Evolutionary conservation across 2,329 filamentous ascomycete genomes (phyloP).

Genomic region (Paraconiothyrium sp.): DNA sequence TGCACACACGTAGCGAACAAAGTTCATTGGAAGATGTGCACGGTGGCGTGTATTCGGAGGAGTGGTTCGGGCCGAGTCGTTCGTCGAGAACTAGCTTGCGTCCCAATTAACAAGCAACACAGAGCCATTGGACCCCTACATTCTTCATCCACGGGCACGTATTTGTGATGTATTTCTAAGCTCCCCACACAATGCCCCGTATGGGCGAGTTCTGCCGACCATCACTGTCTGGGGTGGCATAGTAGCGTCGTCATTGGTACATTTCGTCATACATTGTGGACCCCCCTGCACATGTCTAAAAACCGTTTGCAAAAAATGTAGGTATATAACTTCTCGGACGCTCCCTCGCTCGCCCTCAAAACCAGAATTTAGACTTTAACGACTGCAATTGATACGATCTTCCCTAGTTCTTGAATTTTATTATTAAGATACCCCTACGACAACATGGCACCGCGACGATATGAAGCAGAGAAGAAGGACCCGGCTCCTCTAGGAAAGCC

Average conservation of each 20-base stretch:
- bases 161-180: conserved; percentile 2
- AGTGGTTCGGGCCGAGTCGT: neutral
- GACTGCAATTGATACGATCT: neutral
- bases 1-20: too few species aligned
- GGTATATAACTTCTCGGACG: neutral
- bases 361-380: neutral
- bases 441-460: conserved; percentile 52
- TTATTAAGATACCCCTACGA: neutral
- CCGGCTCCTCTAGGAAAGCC: conserved; percentile 53
- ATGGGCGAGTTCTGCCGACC: conserved; percentile 10
- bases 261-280: conserved; percentile 13
- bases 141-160: neutral
- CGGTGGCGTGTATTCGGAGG: too few species aligned
- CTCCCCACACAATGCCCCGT: neutral
- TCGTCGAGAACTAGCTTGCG: neutral
- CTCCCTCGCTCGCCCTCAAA: neutral
- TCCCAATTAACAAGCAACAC: neutral
- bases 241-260: neutral
- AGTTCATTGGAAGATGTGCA: too few species aligned
- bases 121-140: neutral
- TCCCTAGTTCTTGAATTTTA: neutral
- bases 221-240: neutral
- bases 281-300: neutral
- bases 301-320: neutral
- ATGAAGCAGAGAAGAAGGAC: conserved; percentile 53